These are phyloP conservation scores for Syzygium jambos DNA, from an alignment of 345 rosid genomes.

Conservation along the genomic window DNA sequence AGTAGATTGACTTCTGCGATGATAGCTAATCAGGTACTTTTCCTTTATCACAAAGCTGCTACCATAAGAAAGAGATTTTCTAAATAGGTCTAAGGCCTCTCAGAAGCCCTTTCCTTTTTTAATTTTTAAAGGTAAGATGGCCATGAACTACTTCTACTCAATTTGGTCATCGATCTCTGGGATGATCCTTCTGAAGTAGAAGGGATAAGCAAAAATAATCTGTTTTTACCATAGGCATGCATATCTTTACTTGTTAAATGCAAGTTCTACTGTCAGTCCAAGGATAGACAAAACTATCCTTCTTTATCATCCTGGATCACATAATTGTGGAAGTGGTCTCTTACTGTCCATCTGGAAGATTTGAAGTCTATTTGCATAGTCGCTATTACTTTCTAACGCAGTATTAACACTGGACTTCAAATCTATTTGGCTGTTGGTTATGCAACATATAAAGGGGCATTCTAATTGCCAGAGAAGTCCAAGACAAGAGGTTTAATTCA, in stretches of 20 bases:
- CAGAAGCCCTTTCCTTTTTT: not conserved
- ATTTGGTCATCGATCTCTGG: not conserved
- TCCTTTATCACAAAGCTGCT: not conserved
- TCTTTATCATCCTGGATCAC: not conserved
- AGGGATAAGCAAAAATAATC: not conserved
- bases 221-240: not conserved
- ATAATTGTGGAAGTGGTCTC: not conserved
- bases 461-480: not conserved
- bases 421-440: not conserved
- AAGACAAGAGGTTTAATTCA: not conserved
- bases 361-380: not conserved
- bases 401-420: not conserved
- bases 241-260: not conserved
- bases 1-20: conserved; percentile 66
- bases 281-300: not conserved
- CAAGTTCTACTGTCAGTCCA: not conserved
- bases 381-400: not conserved
- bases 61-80: not conserved
- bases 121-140: not conserved
- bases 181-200: not conserved
- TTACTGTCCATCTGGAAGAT: not conserved
- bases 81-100: not conserved
- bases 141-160: not conserved
- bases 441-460: not conserved
- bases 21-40: conserved; percentile 81